These are phyloP conservation scores for Syncephalastrum contaminatum DNA, from an alignment of 371 early-diverging fungal genomes.

Conservation along the genomic window DNA sequence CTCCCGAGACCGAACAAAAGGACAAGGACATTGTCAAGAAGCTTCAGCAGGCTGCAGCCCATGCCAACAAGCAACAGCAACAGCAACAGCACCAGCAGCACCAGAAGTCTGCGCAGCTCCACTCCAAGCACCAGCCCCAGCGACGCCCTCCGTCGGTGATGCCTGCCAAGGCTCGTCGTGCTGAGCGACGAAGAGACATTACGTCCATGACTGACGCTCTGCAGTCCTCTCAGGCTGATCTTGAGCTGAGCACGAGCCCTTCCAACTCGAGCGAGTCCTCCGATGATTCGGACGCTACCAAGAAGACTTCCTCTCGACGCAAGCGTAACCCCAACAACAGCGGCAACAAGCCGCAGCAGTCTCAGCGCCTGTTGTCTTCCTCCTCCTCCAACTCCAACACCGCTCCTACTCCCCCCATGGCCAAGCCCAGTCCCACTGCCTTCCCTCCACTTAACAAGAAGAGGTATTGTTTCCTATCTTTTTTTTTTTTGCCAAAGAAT, in stretches of 20 bases:
- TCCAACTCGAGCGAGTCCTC: conserved; percentile 5
- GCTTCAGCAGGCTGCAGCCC: conserved; percentile 1
- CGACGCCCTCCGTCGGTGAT: conserved; percentile 7
- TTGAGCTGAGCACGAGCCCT: conserved; percentile 4
- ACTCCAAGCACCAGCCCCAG: not conserved
- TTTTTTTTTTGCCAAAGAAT: no score
- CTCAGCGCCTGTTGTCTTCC: not conserved
- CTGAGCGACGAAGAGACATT: conserved; percentile 15
- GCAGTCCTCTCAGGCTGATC: conserved; percentile 7
- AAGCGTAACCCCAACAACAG: not conserved
- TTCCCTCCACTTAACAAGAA: conserved; percentile 6
- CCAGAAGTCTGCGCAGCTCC: conserved; percentile 5
- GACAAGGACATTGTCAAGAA: conserved; percentile 4
- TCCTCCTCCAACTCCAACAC: not conserved
- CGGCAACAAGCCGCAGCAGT: conserved; percentile 2
- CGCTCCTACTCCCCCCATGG: not conserved
- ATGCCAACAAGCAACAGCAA: conserved; percentile 5
- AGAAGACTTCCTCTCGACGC: conserved; percentile 6
- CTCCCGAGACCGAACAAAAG: conserved; percentile 1
- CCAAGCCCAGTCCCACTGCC: no score
- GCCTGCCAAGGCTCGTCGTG: conserved; percentile 18
- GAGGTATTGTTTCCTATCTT: no score
- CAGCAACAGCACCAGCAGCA: conserved; percentile 8
- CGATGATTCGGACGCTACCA: conserved; percentile 12
- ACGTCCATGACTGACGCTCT: conserved; percentile 17